Base-by-base conservation (phyloP, 1,139 yeast genomes). In the Pichia sp. region DNA sequence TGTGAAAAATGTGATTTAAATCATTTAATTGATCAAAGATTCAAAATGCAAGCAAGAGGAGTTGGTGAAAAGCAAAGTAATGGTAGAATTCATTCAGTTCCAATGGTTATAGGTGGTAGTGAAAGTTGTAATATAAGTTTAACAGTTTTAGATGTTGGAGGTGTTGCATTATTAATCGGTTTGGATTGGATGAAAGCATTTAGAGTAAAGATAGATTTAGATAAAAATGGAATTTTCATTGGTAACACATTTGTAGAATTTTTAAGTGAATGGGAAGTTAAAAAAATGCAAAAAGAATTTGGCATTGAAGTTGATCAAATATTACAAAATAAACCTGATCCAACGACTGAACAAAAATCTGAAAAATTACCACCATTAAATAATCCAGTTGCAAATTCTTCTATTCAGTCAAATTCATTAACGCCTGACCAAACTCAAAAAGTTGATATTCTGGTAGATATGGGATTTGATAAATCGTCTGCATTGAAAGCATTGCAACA, bases 11-110 rank as follows among this genome's bases (percentile, higher is more conserved):
- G 92, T 48, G 86, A 87, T 0, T 69, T 92, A 40, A 69, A 81
- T 29, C 79, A 85, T 56, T 69, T 89, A 48, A 80, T 92, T n/a
- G 99, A 92, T 63, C 79, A 69, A 52, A 72, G 97, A 53, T 88
- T 83, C 65, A 73, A 73, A 44, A 96, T 96, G 29, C 80, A 81
- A 58, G 97, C 96, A 2, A 71, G 79, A 54, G 99, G 98, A 35
- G 97, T 92, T 5, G 99, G 98, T 1, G 75, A 83, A 1, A 82
- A 86, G 40, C 75, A 78, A 54, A 86, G 88, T 48, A 66, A 81
- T 34, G 99, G 98, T 5, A 76, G 86, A 52, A 84, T 94, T 44
- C 97, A 92, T 64, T 83, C 89, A 57, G 95, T 89, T 0, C 96
- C 95, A 29, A 76, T 92, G 42, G 81, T 81, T 54, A 81, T 92